phyloP scores from a whole-genome alignment of 257 asterid genomes.

The Ligustrum vulgare region DNA sequence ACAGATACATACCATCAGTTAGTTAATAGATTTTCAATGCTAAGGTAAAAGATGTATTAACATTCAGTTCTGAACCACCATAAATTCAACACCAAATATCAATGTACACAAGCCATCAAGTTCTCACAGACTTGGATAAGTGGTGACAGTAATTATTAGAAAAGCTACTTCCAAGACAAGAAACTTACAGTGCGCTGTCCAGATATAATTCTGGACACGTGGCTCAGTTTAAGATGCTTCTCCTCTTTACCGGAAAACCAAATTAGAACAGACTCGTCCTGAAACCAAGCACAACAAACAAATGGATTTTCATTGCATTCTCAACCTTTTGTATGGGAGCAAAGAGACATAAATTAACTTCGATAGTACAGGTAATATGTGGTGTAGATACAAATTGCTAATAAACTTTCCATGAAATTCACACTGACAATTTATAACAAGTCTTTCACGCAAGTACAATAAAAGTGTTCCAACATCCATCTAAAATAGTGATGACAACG shows the following conservation, averaged over 20 bases:
- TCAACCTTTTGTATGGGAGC: not conserved
- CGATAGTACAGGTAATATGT: not conserved
- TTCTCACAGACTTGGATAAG: not conserved
- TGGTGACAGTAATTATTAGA: constrained; percentile 1
- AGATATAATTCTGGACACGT: constrained; percentile 60
- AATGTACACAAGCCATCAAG: constrained; percentile 17
- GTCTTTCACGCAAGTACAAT: not conserved
- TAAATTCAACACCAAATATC: not conserved
- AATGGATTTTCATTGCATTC: not conserved
- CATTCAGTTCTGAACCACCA: constrained; percentile 8
- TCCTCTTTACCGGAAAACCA: constrained; percentile 67
- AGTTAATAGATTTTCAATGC: constrained; percentile 1
- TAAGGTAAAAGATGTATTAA: not conserved
- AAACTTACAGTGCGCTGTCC: constrained; percentile 71
- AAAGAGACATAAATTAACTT: not conserved
- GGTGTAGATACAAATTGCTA: not conserved
- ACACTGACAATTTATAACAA: not conserved
- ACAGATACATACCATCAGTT: not conserved
- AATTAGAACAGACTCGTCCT: constrained; percentile 65
- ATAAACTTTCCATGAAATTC: not conserved
- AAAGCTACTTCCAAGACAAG: constrained; percentile 1
- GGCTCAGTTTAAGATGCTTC: constrained; percentile 57
- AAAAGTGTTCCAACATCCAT: not conserved
- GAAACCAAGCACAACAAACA: constrained; percentile 19
- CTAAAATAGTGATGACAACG: not conserved